Evolutionary conservation across 179 eudicot genomes (phyloP), one percentile per base, ranked within the genome.

Genomic region (Patellifolia procumbens): DNA sequence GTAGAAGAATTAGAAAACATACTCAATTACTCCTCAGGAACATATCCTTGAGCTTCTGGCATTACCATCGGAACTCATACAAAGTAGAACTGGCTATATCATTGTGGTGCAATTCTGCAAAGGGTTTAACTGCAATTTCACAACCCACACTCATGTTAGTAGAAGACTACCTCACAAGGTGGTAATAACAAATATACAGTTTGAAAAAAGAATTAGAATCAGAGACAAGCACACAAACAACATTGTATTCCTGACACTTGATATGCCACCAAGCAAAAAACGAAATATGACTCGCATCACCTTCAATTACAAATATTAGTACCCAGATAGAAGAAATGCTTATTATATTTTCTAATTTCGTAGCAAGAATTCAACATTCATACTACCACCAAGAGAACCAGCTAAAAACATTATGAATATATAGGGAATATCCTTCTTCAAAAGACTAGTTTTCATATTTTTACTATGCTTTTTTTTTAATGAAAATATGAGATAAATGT

Each of bases 1-100:
- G n/a, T n/a, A n/a, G n/a, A n/a, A n/a, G n/a, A 42, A 67, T 39
- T 16, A 26, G 17, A 74, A 61, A 74, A 31, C 56, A 42, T 60
- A 60, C 68, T 20, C 20, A 16, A 48, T 39, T 29, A 4, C 28
- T 29, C 43, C 51, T 48, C 37, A 2, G 34, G 28, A 59, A 28
- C 68, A 73, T 37, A 19, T 73, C 26, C 3, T 26, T 45, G 56
- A 28, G n/a, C 34, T 67, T 22, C 71, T 8, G 32, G 64, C 64
- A 24, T n/a, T 19, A 67, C 34, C 52, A 7, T 39, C 69, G 13
- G 52, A 45, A 42, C 16, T 65, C 2, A 13, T 4, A 4, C 49
- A 65, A 39, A 67, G 11, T 31, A 67, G 17, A 39, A 13, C 29
- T 37, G 51, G 29, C 49, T 65, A 37, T 10, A 37, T 37, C 31